Base-by-base conservation (phyloP, 2,329 filamentous ascomycete genomes). In the Neofusicoccum cordaticola region DNA sequence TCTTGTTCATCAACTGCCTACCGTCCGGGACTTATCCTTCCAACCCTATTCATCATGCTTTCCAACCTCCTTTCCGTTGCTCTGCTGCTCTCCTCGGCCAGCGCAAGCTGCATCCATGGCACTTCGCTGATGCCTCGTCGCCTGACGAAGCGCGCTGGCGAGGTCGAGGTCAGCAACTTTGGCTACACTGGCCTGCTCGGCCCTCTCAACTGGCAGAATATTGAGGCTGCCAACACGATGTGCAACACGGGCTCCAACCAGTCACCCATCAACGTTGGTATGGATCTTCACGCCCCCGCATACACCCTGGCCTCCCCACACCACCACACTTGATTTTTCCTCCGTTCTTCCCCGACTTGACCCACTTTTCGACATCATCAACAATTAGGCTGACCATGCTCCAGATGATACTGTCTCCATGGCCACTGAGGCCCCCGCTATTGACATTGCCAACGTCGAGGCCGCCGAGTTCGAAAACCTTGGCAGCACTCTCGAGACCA, bases 401-500 rank as follows among this genome's bases (percentile, higher is more conserved):
- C 42, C 68, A 70, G 74, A 79, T 62, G 67, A 69, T 1, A 68
- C 69, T 13, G 70, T 83, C 15, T 57, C 66, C 0, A 68, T 77
- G 8, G 72, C 74, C 3, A 61, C 71, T 5, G 66, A 69, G 31
- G 71, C 70, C 48, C 76, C 76, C 0, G 58, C 68, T 31, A 61
- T 78, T 68, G 66, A 74, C 47, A 75, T 86, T 61, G 79, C 82
- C 47, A 80, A 76, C 70, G 71, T 72, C 17, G 74, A 76, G 50
- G 80, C 75, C 3, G 80, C 82, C 53, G 77, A 80, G 42, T 84
- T 86, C 63, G 83, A 86, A 74, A 86, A 87, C 72, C 78, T 86
- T 11, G 85, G 84, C 52, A 84, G 83, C 31, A 87, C 84, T 0
- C 79, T 87, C 61, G 83, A 86, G 75, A 80, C 85, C 64, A 75